Conservation (phyloP, 768 basidiomycete species). For the Coprinellus aureogranulatus region DNA sequence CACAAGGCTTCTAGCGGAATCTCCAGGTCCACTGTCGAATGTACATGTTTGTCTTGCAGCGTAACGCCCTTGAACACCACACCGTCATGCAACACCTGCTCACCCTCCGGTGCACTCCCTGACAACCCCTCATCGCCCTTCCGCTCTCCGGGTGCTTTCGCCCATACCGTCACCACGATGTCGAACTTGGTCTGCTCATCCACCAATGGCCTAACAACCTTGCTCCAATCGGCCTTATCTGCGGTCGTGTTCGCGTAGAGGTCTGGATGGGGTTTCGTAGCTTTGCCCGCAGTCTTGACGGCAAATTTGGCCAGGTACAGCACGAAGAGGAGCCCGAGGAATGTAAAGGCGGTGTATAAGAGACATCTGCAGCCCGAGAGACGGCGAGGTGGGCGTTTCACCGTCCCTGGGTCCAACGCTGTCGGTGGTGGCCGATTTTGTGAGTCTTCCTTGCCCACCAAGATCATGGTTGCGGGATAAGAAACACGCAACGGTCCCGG, state of each 20-base stretch:
- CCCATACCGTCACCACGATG: slow-evolving; percentile 17
- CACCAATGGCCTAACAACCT: slow-evolving; percentile 16
- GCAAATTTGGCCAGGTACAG: neutral
- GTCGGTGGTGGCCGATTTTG: too few relatives aligned
- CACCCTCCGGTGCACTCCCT: slow-evolving; percentile 8
- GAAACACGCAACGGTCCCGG: too few relatives aligned
- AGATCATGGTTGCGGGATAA: too few relatives aligned
- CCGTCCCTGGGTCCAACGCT: neutral
- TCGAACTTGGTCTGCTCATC: slow-evolving; percentile 13
- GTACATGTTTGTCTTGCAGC: slow-evolving; percentile 25
- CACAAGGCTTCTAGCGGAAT: slow-evolving; percentile 33
- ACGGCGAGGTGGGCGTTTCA: neutral
- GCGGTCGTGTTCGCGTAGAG: slow-evolving; percentile 3
- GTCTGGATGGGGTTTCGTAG: neutral
- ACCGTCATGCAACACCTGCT: slow-evolving; percentile 21
- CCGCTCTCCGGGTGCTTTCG: neutral
- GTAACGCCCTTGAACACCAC: slow-evolving; percentile 26
- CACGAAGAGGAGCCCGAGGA: neutral
- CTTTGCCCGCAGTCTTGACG: neutral
- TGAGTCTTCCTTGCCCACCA: too few relatives aligned
- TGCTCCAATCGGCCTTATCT: slow-evolving; percentile 1
- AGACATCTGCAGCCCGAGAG: neutral
- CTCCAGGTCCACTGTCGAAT: slow-evolving; percentile 21
- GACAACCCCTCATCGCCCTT: neutral
- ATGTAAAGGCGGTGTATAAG: neutral